Percentiles rank a stretch among this genome's conserved stretches.
These are phyloP conservation scores for Cucurbita moschata DNA, from an alignment of 306 rosid genomes.

Conservation along the genomic window DNA sequence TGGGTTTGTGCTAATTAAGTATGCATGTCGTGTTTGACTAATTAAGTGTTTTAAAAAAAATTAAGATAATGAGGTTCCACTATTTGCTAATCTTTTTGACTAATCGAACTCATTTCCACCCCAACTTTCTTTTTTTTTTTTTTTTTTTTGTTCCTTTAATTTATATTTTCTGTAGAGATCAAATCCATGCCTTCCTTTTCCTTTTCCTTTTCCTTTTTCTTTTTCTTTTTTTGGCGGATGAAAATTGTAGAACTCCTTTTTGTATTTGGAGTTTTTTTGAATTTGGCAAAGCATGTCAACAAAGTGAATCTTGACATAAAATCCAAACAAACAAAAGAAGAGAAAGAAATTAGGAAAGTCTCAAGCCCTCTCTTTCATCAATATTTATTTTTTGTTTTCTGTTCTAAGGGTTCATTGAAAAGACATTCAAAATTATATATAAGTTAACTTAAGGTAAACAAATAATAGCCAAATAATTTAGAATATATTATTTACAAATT, in stretches of 20 bases:
- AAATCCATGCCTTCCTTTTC: background rate
- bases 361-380: background rate
- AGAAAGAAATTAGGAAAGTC: background rate
- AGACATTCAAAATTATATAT: background rate
- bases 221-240: background rate
- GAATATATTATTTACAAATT: no score
- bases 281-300: background rate
- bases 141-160: background rate
- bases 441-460: no score
- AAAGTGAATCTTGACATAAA: background rate
- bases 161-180: background rate
- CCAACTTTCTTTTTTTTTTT: background rate
- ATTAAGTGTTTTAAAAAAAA: no score
- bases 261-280: background rate
- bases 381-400: background rate
- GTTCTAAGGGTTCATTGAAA: background rate
- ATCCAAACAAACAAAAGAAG: background rate
- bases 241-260: background rate
- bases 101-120: background rate
- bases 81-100: slow-evolving; percentile 2
- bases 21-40: background rate
- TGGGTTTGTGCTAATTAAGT: background rate
- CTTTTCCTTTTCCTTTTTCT: background rate
- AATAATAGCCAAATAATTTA: no score
- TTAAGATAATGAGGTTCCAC: background rate